These are phyloP conservation scores for Fusarium phyllophilum DNA, from an alignment of 2,329 filamentous ascomycete species.

Conservation along the genomic window DNA sequence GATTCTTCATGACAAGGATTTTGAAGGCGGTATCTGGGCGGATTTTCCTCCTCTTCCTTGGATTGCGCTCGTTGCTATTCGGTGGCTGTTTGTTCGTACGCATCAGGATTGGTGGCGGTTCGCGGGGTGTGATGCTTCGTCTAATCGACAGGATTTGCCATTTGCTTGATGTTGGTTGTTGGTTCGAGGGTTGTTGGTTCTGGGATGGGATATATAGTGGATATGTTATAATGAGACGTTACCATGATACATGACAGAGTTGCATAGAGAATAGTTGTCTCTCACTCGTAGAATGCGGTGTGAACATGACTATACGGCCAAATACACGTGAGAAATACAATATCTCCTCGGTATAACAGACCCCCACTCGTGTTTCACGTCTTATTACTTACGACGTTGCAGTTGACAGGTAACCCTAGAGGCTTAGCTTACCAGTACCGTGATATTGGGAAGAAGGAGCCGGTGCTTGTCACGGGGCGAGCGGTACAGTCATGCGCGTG, in stretches of 20 bases:
- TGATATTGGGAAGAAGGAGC: background rate
- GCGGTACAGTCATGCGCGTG: background rate
- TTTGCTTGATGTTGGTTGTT: constrained; percentile 43
- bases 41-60: constrained; percentile 45
- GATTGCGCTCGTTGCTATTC: constrained; percentile 43
- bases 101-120: constrained; percentile 52
- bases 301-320: background rate
- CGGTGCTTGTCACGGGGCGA: background rate
- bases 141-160: constrained; percentile 48
- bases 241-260: background rate
- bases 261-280: background rate
- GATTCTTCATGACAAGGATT: constrained; percentile 44
- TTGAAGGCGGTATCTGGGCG: constrained; percentile 41
- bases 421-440: background rate
- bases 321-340: background rate
- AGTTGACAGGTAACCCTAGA: background rate
- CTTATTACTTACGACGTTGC: background rate
- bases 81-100: constrained; percentile 49
- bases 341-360: background rate
- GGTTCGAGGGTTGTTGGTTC: background rate
- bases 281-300: background rate
- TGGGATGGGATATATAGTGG: background rate
- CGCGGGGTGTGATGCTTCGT: constrained; percentile 45
- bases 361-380: background rate
- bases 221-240: background rate